These are phyloP conservation scores for Quercus ilex DNA, from an alignment of 306 rosid species.

Conservation along the genomic window DNA sequence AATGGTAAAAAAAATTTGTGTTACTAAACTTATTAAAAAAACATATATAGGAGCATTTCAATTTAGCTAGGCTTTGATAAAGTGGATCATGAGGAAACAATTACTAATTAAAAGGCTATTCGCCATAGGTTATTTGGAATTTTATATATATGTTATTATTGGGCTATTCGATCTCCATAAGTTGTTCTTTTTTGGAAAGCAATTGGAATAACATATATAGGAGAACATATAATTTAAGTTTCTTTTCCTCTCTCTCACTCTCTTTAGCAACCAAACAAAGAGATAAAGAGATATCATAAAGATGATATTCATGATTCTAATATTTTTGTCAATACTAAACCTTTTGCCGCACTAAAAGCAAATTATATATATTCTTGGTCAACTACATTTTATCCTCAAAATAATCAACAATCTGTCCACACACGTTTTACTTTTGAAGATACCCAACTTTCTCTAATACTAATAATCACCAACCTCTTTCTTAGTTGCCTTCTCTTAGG, in stretches of 20 bases:
- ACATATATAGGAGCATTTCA: too few species aligned
- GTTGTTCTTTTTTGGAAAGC: background rate
- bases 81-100: too few species aligned
- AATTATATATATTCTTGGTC: conserved; percentile 31
- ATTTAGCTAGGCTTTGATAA: too few species aligned
- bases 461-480: conserved; percentile 33
- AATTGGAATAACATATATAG: background rate
- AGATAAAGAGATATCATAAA: conserved; percentile 28
- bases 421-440: conserved; percentile 28
- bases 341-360: conserved; percentile 28
- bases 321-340: conserved; percentile 22
- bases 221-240: conserved; percentile 18
- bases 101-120: too few species aligned
- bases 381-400: conserved; percentile 44
- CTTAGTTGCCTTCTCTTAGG: conserved; percentile 49
- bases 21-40: too few species aligned
- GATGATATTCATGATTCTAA: conserved; percentile 22
- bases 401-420: conserved; percentile 18
- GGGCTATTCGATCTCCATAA: background rate
- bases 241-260: conserved; percentile 26
- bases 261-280: conserved; percentile 38
- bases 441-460: conserved; percentile 33
- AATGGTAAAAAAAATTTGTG: too few species aligned
- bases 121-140: too few species aligned
- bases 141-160: background rate